A percentile compares a stretch with the other conserved stretches of the same genome.
phyloP scores from a whole-genome alignment of 805 yeast genomes.

The Candida tammaniensis region DNA sequence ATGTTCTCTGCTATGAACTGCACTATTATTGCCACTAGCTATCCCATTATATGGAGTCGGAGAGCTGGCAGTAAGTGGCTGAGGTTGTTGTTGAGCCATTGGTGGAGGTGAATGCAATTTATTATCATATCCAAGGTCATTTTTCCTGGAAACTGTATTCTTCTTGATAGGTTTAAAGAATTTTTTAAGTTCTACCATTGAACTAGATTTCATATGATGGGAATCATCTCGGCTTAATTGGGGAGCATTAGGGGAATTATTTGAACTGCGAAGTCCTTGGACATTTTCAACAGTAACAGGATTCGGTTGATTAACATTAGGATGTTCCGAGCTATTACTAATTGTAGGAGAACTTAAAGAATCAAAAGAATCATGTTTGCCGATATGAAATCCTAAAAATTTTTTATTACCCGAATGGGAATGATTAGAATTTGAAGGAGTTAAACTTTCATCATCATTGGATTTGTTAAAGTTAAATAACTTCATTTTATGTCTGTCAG shows the following conservation, averaged over 20 bases:
- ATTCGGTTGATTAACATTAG: constrained; percentile 5
- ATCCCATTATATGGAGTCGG: constrained; percentile 1
- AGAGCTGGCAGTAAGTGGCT: background rate
- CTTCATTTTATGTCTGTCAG: constrained; percentile 43
- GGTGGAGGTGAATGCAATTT: constrained; percentile 32
- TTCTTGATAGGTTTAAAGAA: constrained; percentile 61
- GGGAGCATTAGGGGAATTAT: constrained; percentile 11
- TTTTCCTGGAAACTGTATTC: constrained; percentile 16
- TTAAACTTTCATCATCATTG: constrained; percentile 21
- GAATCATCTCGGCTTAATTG: constrained; percentile 22
- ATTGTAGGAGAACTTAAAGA: constrained; percentile 33
- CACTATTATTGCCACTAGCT: constrained; percentile 5
- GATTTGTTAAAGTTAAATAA: constrained; percentile 37
- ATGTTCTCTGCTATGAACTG: constrained; percentile 24
- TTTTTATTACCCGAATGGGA: constrained; percentile 20
- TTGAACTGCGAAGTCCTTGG: constrained; percentile 7
- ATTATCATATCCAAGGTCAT: constrained; percentile 18
- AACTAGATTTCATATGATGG: constrained; percentile 35
- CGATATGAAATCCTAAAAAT: constrained; percentile 41
- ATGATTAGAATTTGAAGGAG: constrained; percentile 32
- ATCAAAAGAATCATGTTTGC: constrained; percentile 40
- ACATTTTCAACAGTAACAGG: constrained; percentile 2
- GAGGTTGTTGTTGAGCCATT: constrained; percentile 12
- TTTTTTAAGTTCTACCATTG: constrained; percentile 72
- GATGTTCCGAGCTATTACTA: constrained; percentile 31